phyloP scores from a whole-genome alignment of 371 early-diverging fungal species.

The Zopfochytrium polystomum region DNA sequence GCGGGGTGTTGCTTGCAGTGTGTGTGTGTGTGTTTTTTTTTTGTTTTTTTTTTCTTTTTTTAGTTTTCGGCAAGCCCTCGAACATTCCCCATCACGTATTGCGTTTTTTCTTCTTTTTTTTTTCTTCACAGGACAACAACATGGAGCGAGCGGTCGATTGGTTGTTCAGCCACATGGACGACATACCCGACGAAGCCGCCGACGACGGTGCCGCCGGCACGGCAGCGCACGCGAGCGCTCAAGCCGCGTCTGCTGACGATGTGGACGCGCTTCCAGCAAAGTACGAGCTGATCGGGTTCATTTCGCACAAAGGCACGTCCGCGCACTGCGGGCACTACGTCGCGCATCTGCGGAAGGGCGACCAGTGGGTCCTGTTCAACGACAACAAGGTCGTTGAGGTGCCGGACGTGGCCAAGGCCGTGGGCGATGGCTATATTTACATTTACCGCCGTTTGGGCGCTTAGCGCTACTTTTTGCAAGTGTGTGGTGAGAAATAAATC shows the following conservation, averaged over 20 bases:
- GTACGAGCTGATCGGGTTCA: constrained; percentile 76
- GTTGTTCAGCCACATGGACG: constrained; percentile 87
- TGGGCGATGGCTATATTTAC: constrained; percentile 46
- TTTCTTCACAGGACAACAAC: constrained; percentile 58
- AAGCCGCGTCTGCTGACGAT: constrained; percentile 2
- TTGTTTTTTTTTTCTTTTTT: constrained; percentile 8
- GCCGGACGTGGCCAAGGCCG: constrained; percentile 34
- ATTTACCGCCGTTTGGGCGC: no score
- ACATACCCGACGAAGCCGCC: constrained; percentile 26
- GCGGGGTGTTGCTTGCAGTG: constrained; percentile 5
- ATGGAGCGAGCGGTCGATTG: constrained; percentile 93
- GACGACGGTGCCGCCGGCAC: constrained; percentile 6
- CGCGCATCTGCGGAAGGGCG: constrained; percentile 69
- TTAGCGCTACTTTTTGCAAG: no score
- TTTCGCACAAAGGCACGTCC: constrained; percentile 96
- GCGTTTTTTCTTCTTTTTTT: constrained; percentile 10
- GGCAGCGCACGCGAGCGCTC: neutral
- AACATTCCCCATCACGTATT: no score
- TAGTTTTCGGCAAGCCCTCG: no score
- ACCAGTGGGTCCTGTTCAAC: constrained; percentile 86
- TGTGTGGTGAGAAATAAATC: no score
- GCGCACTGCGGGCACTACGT: constrained; percentile 97
- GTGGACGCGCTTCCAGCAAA: constrained; percentile 49
- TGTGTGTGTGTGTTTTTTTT: constrained; percentile 2
- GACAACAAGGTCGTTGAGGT: constrained; percentile 86